Percentiles rank a stretch among this genome's conserved stretches.
Evolutionary conservation across 768 basidiomycete genomes (phyloP).

Genomic region (Pleurotus cornucopiae): DNA sequence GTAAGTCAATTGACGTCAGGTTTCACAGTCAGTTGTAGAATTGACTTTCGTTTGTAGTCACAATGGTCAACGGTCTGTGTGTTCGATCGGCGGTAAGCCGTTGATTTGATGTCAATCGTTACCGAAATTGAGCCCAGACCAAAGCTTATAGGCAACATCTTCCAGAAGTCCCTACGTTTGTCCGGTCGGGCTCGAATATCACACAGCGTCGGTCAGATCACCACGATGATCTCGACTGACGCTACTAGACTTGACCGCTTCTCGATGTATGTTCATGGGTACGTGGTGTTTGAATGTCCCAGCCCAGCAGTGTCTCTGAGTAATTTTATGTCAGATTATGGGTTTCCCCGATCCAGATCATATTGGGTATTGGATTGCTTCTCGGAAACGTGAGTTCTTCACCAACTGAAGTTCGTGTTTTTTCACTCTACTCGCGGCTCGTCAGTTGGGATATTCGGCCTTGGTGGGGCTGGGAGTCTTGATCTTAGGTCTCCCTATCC

Average conservation of each 20-base stretch:
- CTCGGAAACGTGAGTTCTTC: slow-evolving; percentile 35
- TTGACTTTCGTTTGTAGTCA: slow-evolving; percentile 15
- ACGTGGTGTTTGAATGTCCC: slow-evolving; percentile 9
- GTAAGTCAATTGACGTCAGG: slow-evolving; percentile 13
- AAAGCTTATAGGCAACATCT: slow-evolving; percentile 28
- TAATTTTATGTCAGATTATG: slow-evolving; percentile 24
- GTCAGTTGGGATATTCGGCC: slow-evolving; percentile 48
- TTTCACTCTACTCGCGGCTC: neutral
- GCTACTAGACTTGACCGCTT: slow-evolving; percentile 36
- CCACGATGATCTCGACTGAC: slow-evolving; percentile 49
- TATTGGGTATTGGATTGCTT: slow-evolving; percentile 45
- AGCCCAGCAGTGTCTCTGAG: slow-evolving; percentile 22
- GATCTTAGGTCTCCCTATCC: slow-evolving; percentile 43
- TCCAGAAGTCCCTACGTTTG: slow-evolving; percentile 50
- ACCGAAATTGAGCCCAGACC: neutral
- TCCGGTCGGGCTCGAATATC: slow-evolving; percentile 40
- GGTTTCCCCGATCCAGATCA: slow-evolving; percentile 24
- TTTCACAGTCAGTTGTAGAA: neutral
- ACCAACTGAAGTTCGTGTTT: neutral
- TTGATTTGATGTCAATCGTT: neutral
- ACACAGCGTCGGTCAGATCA: slow-evolving; percentile 46
- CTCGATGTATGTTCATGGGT: slow-evolving; percentile 25
- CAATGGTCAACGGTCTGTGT: slow-evolving; percentile 32
- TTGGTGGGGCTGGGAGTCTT: slow-evolving; percentile 50
- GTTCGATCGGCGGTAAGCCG: slow-evolving; percentile 30